A percentile compares a stretch with the other conserved stretches of the same genome.
Evolutionary conservation across 2,329 filamentous ascomycete genomes (phyloP).

Genomic region (Talaromyces sp.): DNA sequence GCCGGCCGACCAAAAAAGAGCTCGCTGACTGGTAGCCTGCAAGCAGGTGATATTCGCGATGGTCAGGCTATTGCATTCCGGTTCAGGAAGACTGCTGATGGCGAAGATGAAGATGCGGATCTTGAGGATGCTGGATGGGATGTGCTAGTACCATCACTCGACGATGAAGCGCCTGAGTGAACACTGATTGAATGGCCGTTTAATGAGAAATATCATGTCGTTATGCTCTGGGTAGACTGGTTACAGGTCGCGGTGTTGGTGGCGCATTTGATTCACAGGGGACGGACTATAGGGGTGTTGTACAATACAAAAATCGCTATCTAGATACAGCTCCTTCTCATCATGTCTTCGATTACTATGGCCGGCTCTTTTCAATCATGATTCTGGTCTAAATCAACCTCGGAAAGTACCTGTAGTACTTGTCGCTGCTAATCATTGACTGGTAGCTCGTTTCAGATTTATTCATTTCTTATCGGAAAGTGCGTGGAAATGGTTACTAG

Average conservation of each 20-base stretch:
- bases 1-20: slow-evolving; percentile 31
- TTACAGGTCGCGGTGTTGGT: neutral
- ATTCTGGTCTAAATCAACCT: neutral
- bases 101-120: slow-evolving; percentile 26
- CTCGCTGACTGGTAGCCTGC: slow-evolving; percentile 22
- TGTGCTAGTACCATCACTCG: slow-evolving; percentile 36
- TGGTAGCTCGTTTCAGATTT: slow-evolving; percentile 1
- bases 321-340: neutral
- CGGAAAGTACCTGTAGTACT: neutral
- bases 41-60: slow-evolving; percentile 31
- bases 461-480: neutral
- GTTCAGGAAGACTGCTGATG: slow-evolving; percentile 28
- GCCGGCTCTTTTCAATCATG: neutral
- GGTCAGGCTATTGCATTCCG: slow-evolving; percentile 38
- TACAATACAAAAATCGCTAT: neutral
- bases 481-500: neutral
- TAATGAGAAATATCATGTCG: neutral
- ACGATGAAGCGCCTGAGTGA: slow-evolving; percentile 32
- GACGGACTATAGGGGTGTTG: neutral
- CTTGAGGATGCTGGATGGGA: slow-evolving; percentile 39
- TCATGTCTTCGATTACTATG: neutral
- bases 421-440: neutral
- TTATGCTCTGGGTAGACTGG: neutral
- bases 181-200: neutral
- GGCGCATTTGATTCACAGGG: slow-evolving; percentile 3